Evolutionary conservation across 2,329 filamentous ascomycete genomes (phyloP).

Genomic region (Podosphaera xanthii): DNA sequence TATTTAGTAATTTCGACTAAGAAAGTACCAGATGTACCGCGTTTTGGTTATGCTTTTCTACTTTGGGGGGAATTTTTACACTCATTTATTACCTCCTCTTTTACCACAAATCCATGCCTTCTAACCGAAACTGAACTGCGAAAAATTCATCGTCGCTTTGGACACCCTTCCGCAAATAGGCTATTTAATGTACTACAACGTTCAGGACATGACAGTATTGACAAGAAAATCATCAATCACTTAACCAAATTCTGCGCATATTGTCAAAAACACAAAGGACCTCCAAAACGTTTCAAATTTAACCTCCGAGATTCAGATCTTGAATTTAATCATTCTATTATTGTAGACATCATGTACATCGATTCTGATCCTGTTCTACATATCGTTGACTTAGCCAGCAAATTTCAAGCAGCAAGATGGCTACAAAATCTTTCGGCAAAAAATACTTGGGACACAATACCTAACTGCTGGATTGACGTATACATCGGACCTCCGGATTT

Average conservation of each 20-base stretch:
- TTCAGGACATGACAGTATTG: not conserved
- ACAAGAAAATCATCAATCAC: not conserved
- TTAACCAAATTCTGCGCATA: not conserved
- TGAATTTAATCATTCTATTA: not conserved
- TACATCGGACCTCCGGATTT: not conserved
- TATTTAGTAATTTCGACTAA: not conserved
- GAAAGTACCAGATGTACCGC: not conserved
- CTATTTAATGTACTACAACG: not conserved
- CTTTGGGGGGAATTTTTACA: not conserved
- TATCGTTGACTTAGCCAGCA: not conserved
- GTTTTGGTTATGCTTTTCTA: not conserved
- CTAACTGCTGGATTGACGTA: not conserved
- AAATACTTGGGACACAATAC: not conserved
- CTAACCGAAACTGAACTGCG: not conserved
- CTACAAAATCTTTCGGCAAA: not conserved
- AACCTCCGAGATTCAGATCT: not conserved
- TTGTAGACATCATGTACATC: slow-evolving; percentile 1
- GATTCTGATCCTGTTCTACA: not conserved
- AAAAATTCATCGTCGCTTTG: not conserved
- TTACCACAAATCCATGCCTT: not conserved
- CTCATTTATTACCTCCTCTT: not conserved
- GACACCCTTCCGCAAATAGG: not conserved
- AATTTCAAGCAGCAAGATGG: not conserved
- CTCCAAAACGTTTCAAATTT: not conserved
- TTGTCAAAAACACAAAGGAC: not conserved